Percentiles rank a stretch among this genome's conserved stretches.
These are phyloP conservation scores for Stachybotrys chlorohalonatus DNA, from an alignment of 2,329 filamentous ascomycete genomes.

Conservation along the genomic window DNA sequence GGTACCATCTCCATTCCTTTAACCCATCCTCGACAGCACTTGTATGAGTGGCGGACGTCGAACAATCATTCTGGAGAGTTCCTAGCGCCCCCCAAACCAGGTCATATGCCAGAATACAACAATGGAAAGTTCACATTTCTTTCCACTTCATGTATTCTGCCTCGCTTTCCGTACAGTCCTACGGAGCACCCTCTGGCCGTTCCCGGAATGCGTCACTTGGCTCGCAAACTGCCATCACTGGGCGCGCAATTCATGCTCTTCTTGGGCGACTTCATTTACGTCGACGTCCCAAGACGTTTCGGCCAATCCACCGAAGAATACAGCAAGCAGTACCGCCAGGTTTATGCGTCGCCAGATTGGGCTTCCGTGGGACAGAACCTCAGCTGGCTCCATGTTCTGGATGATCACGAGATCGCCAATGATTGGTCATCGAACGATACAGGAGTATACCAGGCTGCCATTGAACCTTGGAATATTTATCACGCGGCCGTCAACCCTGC, in stretches of 20 bases:
- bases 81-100: slow-evolving; percentile 62
- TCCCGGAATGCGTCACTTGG: slow-evolving; percentile 69
- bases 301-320: slow-evolving; percentile 68
- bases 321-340: slow-evolving; percentile 82
- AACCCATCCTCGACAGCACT: slow-evolving; percentile 56
- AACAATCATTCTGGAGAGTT: slow-evolving; percentile 84
- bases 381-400: slow-evolving; percentile 96
- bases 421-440: slow-evolving; percentile 83
- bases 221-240: slow-evolving; percentile 61
- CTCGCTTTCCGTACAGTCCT: slow-evolving; percentile 80
- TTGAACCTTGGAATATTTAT: slow-evolving; percentile 81
- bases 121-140: slow-evolving; percentile 79
- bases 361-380: slow-evolving; percentile 61
- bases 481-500: slow-evolving; percentile 82
- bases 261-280: slow-evolving; percentile 81
- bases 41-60: slow-evolving; percentile 77
- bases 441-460: slow-evolving; percentile 68
- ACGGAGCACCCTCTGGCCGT: slow-evolving; percentile 76
- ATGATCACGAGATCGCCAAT: slow-evolving; percentile 94
- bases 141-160: slow-evolving; percentile 87
- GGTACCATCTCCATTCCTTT: slow-evolving; percentile 57
- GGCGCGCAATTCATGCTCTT: slow-evolving; percentile 74
- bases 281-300: slow-evolving; percentile 77
- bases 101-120: slow-evolving; percentile 48
- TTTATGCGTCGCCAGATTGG: slow-evolving; percentile 97